Conservation (phyloP, 1,139 yeast species). For the Pichia kudriavzevii region DNA sequence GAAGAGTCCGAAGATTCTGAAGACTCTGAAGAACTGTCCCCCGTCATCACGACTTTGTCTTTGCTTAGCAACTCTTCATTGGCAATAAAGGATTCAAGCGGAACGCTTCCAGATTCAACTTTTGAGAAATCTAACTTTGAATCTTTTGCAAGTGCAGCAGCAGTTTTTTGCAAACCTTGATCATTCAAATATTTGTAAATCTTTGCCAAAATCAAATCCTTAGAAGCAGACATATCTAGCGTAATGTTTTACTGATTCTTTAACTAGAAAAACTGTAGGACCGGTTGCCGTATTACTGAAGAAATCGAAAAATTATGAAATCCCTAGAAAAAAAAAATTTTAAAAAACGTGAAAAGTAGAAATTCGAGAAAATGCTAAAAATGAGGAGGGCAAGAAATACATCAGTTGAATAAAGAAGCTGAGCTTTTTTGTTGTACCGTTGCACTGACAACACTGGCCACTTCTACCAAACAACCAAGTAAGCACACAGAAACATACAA, state of each 20-base stretch:
- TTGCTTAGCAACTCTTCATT: conserved; percentile 6
- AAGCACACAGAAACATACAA: neutral
- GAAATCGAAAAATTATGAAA: no score
- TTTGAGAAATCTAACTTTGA: conserved; percentile 1
- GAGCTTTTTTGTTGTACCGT: no score
- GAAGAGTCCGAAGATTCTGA: conserved; percentile 13
- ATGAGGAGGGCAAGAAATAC: no score
- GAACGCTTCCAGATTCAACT: conserved; percentile 4
- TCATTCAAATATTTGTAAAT: conserved; percentile 3
- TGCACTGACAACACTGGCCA: no score
- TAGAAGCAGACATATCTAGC: conserved; percentile 8
- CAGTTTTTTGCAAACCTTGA: conserved; percentile 6
- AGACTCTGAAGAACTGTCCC: conserved; percentile 13
- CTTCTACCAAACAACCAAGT: no score
- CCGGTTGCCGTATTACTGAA: no score
- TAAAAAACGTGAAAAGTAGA: no score
- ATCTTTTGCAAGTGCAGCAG: conserved; percentile 7
- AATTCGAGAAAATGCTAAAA: no score
- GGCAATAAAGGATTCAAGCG: conserved; percentile 5
- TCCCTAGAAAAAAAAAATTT: no score
- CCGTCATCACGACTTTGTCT: conserved; percentile 2
- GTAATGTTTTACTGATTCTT: no score
- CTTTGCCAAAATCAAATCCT: conserved; percentile 7
- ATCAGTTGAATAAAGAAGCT: no score
- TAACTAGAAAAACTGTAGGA: no score